These are phyloP conservation scores for Ilex paraguariensis DNA, from an alignment of 305 asterid species.

Conservation along the genomic window DNA sequence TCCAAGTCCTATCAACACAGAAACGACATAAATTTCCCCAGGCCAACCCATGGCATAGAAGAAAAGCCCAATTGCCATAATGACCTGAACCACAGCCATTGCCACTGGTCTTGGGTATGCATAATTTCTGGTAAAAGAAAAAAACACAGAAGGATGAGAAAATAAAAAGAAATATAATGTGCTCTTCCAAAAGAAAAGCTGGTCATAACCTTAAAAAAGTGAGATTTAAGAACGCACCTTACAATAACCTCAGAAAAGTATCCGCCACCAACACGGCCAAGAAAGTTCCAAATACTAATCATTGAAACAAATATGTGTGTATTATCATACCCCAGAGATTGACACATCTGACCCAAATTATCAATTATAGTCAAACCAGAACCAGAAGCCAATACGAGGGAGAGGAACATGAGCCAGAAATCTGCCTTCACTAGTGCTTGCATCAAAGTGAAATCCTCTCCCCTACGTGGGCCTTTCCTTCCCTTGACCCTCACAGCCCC, in stretches of 20 bases:
- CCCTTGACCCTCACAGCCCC: conserved; percentile 85
- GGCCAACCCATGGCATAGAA: conserved; percentile 44
- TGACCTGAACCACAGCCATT: conserved; percentile 35
- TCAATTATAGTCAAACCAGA: conserved; percentile 91
- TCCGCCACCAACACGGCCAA: conserved; percentile 90
- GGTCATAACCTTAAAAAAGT: neutral
- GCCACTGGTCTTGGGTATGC: conserved; percentile 40
- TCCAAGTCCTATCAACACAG: conserved; percentile 34
- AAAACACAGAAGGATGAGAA: neutral
- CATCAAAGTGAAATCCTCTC: conserved; percentile 80
- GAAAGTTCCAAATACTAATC: conserved; percentile 93
- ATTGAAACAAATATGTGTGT: conserved; percentile 74
- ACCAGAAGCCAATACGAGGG: conserved; percentile 86
- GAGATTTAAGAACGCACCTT: conserved; percentile 32
- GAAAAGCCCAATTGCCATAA: conserved; percentile 34
- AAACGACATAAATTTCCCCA: conserved; percentile 31
- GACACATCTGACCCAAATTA: conserved; percentile 87
- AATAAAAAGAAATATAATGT: neutral
- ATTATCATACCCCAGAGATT: conserved; percentile 72
- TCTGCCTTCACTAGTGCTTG: conserved; percentile 93
- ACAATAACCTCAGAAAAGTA: conserved; percentile 83
- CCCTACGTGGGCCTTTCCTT: conserved; percentile 77
- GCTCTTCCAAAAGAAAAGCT: neutral
- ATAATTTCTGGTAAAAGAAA: conserved; percentile 19
- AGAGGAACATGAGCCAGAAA: conserved; percentile 85